Percentiles rank a stretch among this genome's conserved stretches.
Evolutionary conservation across 2,329 filamentous ascomycete genomes (phyloP).

Genomic region (Thelonectria blattea): DNA sequence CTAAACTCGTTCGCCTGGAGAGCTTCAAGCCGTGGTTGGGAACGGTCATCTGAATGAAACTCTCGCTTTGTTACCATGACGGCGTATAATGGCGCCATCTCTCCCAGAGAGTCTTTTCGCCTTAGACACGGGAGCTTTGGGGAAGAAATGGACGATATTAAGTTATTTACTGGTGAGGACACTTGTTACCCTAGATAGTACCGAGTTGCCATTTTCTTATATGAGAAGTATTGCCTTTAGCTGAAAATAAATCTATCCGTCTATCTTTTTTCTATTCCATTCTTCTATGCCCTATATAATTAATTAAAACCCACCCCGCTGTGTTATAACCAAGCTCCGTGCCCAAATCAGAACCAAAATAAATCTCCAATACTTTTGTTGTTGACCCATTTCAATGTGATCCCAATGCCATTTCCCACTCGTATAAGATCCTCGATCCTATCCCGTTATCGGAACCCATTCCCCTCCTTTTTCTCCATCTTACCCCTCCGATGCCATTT

Average conservation of each 20-base stretch:
- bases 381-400: not conserved
- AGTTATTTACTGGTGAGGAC: too few relatives aligned
- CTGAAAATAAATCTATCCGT: not conserved
- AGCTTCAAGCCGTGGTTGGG: not conserved
- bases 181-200: too few relatives aligned
- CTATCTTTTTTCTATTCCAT: not conserved
- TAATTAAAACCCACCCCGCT: not conserved
- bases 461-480: not conserved
- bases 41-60: not conserved
- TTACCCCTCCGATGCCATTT: not conserved
- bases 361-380: not conserved
- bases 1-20: not conserved
- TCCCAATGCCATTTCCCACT: not conserved
- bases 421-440: not conserved
- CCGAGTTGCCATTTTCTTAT: too few relatives aligned
- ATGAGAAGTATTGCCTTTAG: not conserved
- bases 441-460: not conserved
- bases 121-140: too few relatives aligned
- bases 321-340: not conserved
- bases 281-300: not conserved
- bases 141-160: too few relatives aligned
- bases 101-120: too few relatives aligned
- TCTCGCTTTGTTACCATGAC: too few relatives aligned
- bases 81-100: too few relatives aligned
- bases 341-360: not conserved